Evolutionary conservation across 805 yeast genomes (phyloP), one percentile per base, ranked within the genome.

Genomic region (Starmerella gropengiesseri): DNA sequence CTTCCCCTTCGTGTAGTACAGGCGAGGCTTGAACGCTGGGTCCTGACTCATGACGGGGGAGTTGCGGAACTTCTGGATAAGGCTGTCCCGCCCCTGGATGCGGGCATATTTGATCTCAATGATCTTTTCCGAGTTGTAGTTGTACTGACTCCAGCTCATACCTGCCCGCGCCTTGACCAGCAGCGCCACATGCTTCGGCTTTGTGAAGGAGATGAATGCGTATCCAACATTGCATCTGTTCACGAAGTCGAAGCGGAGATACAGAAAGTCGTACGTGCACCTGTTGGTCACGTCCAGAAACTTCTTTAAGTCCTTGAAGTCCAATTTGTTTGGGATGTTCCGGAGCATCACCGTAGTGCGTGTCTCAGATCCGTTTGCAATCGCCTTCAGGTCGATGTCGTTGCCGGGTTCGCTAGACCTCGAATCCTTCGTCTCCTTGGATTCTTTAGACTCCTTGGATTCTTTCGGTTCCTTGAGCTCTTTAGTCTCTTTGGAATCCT

Each of bases 161-260:
- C 75, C 75, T 4, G 65, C 63, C 21, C 75, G 58, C 2, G 64
- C 66, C 30, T 58, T 53, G 35, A 72, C 73, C 51, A 73, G 70
- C 8, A 61, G 58, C 29, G 69, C 62, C 22, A 73, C 69, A 33
- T 65, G 62, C 39, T 58, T 56, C 6, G 76, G 70, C 22, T 60
- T 54, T 17, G 61, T 66, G 50, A 72, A 72, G 7, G 73, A 68
- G 26, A 72, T 65, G 52, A 72, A 72, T 4, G 76, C 77, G 56
- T 72, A 72, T 5, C 77, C 77, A 23, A 71, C 76, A 45, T 73
- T 73, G 62, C 76, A 70, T 43, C 63, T 65, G 51, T 68, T 73
- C 41, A 60, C 63, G 53, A 71, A 73, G 53, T 73, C 77, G 48
- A 73, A 69, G 41, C 77, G 62, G 49, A 71, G 54, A 49, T 71